Base-by-base conservation (phyloP, 1,139 yeast species). In the Zhuliangozyma parablackwelliae region DNA sequence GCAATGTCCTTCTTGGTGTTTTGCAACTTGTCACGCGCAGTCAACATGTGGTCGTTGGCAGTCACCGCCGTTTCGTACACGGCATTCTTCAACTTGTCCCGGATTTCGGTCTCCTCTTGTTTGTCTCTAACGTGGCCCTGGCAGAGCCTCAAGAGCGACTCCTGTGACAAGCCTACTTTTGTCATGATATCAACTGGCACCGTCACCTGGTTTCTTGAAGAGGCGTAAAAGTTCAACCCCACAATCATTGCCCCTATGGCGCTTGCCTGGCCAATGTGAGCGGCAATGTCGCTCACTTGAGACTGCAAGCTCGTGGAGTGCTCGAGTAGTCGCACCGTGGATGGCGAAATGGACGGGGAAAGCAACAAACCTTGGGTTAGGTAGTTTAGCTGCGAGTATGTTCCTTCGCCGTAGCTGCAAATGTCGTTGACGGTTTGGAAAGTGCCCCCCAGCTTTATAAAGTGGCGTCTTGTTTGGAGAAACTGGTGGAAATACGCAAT, bases 191-290 rank as follows among this genome's bases (percentile, higher is more conserved):
- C 86, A 2, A 78, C 56, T 0, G 96, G 96, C 30, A 87, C 57
- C 10, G 78, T 67, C n/a, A 76, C 59, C 38, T 69, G 73, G 43
- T 75, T 74, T 30, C 75, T 67, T 30, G 64, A 53, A 10, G 58
- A 50, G 0, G 85, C 81, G 55, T 79, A 82, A 56, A 72, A 85
- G 21, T 69, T 65, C 38, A 80, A 56, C 0, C 86, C 88, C 36
- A 82, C 65, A 10, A 87, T 67, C 63, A 79, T 70, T 2, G 85
- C 71, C 1, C 88, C 81, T 6, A 87, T 68, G 0, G 89, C 82
- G 2, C 83, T 78, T 1, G 94, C 86, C 54, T 87, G 95, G 4
- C 96, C 96, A 26, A 86, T 63, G 57, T 87, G 95, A 0, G 94
- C 95, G 16, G 82, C 76, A 21, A 84, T 75, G 44, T 84, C 89